Evolutionary conservation across 495 filamentous ascomycete species (phyloP), one percentile per base, ranked within the genome.

Genomic region (Patellaria atrata): DNA sequence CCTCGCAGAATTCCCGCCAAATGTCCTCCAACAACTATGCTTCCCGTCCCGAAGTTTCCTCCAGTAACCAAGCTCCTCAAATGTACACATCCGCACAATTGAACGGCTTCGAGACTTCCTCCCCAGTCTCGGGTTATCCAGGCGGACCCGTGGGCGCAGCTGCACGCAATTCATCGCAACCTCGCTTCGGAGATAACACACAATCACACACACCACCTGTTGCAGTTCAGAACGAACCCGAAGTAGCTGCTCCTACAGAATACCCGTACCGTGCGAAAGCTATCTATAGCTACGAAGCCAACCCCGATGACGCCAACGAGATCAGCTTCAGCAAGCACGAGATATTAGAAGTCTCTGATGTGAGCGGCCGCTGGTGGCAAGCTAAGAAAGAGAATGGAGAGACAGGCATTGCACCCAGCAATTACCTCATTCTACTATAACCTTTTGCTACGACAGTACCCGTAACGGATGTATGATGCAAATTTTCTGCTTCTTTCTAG

Each of bases 351-450:
- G 87, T 97, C 37, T 92, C 82, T 27, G 89, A 97, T 48, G 91
- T 97, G 37, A 93, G 83, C 50, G 89, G 89, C 19, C 61, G 89
- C 59, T 97, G 89, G 89, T 97, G 89, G 89, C 89, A 97, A 62
- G 89, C 89, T 43, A 74, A 82, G 62, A 94, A 96, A 62, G 71
- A 83, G 54, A 94, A 59, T 43, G 89, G 89, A 52, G 85, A 94
- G 47, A 94, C 89, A 32, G 89, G 89, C 47, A 94, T 96, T 57
- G 89, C 89, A 34, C 89, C 89, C 13, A 93, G 83, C 43, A 97
- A 97, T 62, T 97, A 97, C 55, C 67, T 97, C 53, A 94, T 96
- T 57, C 64, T 97, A 51, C 72, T 97, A 73, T 97, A 52, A n/a
- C n/a, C n/a, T n/a, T n/a, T n/a, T n/a, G n/a, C n/a, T n/a, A n/a